Evolutionary conservation across 768 basidiomycete genomes (phyloP).

Genomic region (Serendipita vermifera): DNA sequence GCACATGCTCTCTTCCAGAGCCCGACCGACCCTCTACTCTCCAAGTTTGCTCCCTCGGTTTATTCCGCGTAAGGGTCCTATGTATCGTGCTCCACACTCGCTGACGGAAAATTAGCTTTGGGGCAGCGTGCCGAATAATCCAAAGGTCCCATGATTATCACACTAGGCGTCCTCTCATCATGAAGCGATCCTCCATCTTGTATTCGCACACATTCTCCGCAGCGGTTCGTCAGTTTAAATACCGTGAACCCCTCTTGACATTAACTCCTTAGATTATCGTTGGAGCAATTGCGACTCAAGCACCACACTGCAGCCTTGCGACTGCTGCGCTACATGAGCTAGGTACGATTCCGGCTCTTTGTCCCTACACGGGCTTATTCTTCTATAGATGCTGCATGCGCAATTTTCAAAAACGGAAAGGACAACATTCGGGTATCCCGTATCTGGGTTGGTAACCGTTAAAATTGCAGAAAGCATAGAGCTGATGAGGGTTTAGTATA

Average conservation of each 20-base stretch:
- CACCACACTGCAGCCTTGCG: background rate
- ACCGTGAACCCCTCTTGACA: background rate
- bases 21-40: background rate
- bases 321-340: slow-evolving; percentile 2
- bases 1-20: slow-evolving; percentile 8
- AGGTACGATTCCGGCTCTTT: too few species aligned
- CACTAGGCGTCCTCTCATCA: background rate
- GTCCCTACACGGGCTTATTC: background rate
- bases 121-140: slow-evolving; percentile 6
- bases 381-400: background rate
- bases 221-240: background rate
- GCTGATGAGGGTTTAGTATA: too few species aligned
- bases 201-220: slow-evolving; percentile 7
- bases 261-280: background rate
- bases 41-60: background rate
- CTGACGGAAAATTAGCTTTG: background rate
- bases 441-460: background rate
- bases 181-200: background rate
- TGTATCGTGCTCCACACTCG: background rate
- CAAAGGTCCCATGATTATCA: slow-evolving; percentile 4
- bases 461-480: too few species aligned
- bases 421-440: background rate
- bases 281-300: slow-evolving; percentile 7
- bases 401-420: slow-evolving; percentile 4
- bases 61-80: slow-evolving; percentile 2